Evolutionary conservation across 2,329 filamentous ascomycete genomes (phyloP).

Genomic region (Aureobasidium sp.): DNA sequence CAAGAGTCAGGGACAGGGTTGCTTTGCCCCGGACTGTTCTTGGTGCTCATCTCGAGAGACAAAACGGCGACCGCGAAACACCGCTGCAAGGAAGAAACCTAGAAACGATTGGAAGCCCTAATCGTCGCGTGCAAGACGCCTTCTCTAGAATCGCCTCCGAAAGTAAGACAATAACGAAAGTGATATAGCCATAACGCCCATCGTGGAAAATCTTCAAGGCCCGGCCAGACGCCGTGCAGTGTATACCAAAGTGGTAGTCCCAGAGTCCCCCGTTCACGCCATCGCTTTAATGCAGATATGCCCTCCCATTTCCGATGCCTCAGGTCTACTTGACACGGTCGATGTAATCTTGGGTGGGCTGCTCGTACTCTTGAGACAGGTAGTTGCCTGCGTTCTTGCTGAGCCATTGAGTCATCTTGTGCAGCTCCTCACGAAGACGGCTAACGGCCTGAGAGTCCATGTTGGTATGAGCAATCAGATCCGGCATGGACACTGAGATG

Average conservation of each 20-base stretch:
- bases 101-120: not conserved
- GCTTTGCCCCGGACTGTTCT: not conserved
- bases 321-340: constrained; percentile 35
- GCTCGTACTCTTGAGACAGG: constrained; percentile 71
- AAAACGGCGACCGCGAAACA: not conserved
- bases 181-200: constrained; percentile 2
- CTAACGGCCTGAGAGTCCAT: constrained; percentile 91
- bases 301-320: not conserved
- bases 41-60: not conserved
- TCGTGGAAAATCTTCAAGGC: not conserved
- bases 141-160: not conserved
- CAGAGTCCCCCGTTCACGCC: constrained; percentile 4
- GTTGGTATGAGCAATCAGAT: constrained; percentile 93
- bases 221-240: not conserved
- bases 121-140: not conserved
- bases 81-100: not conserved
- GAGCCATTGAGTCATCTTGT: constrained; percentile 80
- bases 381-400: constrained; percentile 68
- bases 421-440: constrained; percentile 80
- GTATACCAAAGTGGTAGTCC: constrained; percentile 1
- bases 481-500: constrained; percentile 61
- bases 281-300: constrained; percentile 16
- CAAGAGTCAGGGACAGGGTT: not conserved
- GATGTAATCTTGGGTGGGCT: constrained; percentile 62
- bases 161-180: not conserved